Evolutionary conservation across 164 flowering plant genomes (phyloP), one percentile per base, ranked within the genome.

Genomic region (Euptelea pleiosperma): DNA sequence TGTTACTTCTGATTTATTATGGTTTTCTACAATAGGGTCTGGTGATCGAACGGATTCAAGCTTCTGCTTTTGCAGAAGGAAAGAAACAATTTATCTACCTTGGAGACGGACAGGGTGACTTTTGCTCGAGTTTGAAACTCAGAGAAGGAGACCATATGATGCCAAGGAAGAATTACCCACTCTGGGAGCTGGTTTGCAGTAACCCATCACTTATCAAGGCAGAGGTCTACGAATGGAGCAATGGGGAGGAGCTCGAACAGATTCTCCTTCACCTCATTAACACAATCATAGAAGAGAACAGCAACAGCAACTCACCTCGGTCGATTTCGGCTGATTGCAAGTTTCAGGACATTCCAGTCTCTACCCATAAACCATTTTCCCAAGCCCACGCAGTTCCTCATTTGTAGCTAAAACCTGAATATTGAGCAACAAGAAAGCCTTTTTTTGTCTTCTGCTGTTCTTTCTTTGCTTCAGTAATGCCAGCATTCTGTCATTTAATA

Each of bases 31-130:
- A 42, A 53, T 50, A 89, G 94, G 88, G 91, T 2, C 3, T 55
- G 43, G 57, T 89, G 19, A 66, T 87, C 0, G 83, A 87, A 35
- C 68, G 77, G 52, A 81, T 89, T 9, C 75, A 73, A 69, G 72
- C 71, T 7, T 63, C 78, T 0, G 4, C 66, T 6, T 15, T 48
- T 1, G 42, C 35, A 3, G 78, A 74, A 8, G 75, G 63, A 26
- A 74, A 73, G 61, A 77, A 79, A 22, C 78, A 52, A 52, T 55
- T 89, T 24, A 79, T 89, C 57, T 89, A 89, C 46, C 71, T 89
- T n/a, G 96, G 96, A 0, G 94, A 89, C 58, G 96, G 96, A 4
- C 69, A 43, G 8, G 94, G 91, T 0, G 96, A 89, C 54, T 85
- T 61, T 50, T 89, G 96, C 70, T 91, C 96, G 1, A 75, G 73